A percentile compares a stretch with the other conserved stretches of the same genome.
Evolutionary conservation across 1,284 basidiomycete species (phyloP).

Genomic region (Wolfiporia cocos): DNA sequence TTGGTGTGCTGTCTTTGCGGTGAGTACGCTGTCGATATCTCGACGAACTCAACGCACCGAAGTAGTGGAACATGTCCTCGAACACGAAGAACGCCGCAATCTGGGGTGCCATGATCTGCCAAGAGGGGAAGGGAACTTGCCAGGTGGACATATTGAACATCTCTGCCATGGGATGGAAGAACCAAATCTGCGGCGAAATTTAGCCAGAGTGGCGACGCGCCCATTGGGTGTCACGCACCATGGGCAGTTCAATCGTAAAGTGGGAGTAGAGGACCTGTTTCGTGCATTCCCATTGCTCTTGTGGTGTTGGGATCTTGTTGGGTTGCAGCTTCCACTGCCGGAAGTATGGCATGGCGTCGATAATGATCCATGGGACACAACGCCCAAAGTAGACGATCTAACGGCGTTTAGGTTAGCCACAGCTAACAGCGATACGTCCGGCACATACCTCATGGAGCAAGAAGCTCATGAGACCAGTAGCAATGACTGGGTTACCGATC

Average conservation of each 20-base stretch:
- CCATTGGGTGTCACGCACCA: conserved; percentile 42
- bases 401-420: neutral
- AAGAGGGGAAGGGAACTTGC: conserved; percentile 85
- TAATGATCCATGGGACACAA: conserved; percentile 92
- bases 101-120: conserved; percentile 71
- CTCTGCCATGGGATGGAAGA: conserved; percentile 95
- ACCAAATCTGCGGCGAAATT: conserved; percentile 66
- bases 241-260: conserved; percentile 92
- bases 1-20: conserved; percentile 66
- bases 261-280: conserved; percentile 94
- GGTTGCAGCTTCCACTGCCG: conserved; percentile 93
- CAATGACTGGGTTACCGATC: conserved; percentile 89
- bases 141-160: conserved; percentile 88
- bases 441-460: conserved; percentile 82
- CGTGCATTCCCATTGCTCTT: conserved; percentile 95
- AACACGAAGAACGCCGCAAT: conserved; percentile 92
- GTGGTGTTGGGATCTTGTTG: conserved; percentile 71
- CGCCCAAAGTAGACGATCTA: conserved; percentile 97
- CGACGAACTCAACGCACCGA: conserved; percentile 39
- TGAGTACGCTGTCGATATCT: conserved; percentile 10
- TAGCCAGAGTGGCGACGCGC: neutral
- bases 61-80: conserved; percentile 91
- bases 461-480: conserved; percentile 94
- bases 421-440: neutral
- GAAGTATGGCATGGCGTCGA: conserved; percentile 93